Evolutionary conservation across 352 stramenopile species (phyloP).

Genomic region (Phytophthora brassicae): DNA sequence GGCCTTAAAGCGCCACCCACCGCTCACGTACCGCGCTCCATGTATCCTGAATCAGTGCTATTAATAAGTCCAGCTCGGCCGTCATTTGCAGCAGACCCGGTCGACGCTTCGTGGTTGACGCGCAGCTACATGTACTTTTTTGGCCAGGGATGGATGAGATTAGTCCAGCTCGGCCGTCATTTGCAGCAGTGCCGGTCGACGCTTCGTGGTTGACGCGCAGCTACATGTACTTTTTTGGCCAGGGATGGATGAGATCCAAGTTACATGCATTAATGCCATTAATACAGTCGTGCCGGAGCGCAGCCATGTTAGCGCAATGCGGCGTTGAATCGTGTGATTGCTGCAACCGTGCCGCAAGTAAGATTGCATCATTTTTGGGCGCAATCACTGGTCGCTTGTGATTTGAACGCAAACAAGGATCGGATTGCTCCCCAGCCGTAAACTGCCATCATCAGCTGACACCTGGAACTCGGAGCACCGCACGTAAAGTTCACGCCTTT

Average conservation of each 20-base stretch:
- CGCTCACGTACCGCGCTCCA: neutral
- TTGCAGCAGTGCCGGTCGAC: conserved; percentile 12
- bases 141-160: no score
- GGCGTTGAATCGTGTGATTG: conserved; percentile 24
- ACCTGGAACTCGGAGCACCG: neutral
- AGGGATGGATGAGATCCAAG: no score
- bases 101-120: conserved; percentile 23
- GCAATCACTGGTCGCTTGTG: conserved; percentile 5
- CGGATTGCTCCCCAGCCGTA: conserved; percentile 17
- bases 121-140: no score
- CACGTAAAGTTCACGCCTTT: no score
- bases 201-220: conserved; percentile 22
- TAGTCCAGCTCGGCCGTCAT: conserved; percentile 7
- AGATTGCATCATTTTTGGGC: no score
- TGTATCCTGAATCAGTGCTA: no score
- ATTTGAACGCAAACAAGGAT: conserved; percentile 1
- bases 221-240: no score
- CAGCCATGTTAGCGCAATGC: neutral
- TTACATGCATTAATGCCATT: no score
- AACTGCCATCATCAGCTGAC: conserved; percentile 8
- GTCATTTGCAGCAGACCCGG: conserved; percentile 10
- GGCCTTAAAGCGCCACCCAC: neutral
- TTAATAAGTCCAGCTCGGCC: neutral
- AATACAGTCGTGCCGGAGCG: neutral
- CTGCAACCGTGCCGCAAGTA: no score